Percentiles rank a stretch among this genome's conserved stretches.
Conservation (phyloP, 257 asterid species). For the Fraxinus anomala region DNA sequence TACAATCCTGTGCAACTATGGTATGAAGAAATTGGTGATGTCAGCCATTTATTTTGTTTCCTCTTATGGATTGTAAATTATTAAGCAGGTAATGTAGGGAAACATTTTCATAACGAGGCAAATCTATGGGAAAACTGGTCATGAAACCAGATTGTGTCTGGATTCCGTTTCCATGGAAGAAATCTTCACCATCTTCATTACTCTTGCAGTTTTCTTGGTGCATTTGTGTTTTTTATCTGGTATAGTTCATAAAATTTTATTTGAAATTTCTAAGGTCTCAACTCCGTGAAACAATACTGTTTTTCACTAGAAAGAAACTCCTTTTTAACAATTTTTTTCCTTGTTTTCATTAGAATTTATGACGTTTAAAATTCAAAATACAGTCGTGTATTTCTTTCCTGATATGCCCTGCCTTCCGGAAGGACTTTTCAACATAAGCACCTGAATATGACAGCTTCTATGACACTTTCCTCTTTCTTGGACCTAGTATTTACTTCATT, state of each 20-base stretch:
- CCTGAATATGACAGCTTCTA: not conserved
- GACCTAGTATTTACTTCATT: not conserved
- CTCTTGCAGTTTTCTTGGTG: not conserved
- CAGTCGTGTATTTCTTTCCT: not conserved
- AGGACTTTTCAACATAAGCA: not conserved
- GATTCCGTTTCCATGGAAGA: not conserved
- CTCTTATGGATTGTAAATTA: not conserved
- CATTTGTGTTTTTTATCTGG: not conserved
- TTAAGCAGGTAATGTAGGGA: not conserved
- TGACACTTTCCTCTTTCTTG: not conserved
- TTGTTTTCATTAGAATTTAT: not conserved
- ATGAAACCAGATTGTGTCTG: not conserved
- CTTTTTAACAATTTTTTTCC: not conserved
- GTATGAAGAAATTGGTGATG: not conserved
- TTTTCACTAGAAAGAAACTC: not conserved
- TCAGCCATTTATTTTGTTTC: not conserved
- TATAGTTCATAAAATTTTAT: not conserved
- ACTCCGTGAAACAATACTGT: not conserved
- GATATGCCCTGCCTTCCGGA: not conserved
- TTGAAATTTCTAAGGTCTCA: not conserved
- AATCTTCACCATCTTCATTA: not conserved
- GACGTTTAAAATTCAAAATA: not conserved
- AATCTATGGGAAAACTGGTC: not conserved
- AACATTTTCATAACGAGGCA: not conserved
- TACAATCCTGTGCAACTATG: not conserved